Evolutionary conservation across 257 asterid species (phyloP).

Genomic region (Eustoma russellianum): DNA sequence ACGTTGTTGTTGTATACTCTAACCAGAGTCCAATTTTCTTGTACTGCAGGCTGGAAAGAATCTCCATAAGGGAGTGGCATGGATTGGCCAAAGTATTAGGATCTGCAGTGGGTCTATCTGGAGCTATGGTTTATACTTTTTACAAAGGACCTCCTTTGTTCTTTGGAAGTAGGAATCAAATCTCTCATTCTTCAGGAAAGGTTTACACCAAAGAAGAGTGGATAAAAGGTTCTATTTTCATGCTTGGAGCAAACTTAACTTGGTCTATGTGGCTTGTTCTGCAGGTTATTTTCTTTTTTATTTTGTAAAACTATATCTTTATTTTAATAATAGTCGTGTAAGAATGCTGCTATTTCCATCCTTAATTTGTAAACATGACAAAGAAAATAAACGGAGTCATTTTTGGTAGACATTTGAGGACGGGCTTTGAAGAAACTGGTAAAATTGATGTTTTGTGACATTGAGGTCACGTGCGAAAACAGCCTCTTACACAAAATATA

Average conservation of each 20-base stretch:
- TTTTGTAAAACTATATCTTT: background rate
- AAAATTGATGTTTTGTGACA: no score
- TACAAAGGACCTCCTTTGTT: constrained; percentile 47
- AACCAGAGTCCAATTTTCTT: no score
- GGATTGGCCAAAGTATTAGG: constrained; percentile 60
- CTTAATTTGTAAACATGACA: no score
- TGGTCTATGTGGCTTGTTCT: constrained; percentile 51
- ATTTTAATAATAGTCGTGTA: no score
- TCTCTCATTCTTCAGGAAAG: constrained; percentile 3
- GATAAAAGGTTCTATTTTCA: constrained; percentile 52
- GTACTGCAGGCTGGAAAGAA: constrained; percentile 36
- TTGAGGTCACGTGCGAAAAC: no score
- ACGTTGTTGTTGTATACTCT: no score
- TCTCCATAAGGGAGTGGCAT: constrained; percentile 27
- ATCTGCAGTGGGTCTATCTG: constrained; percentile 23
- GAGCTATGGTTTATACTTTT: constrained; percentile 50
- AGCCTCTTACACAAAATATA: no score
- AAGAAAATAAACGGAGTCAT: no score
- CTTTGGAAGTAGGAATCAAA: constrained; percentile 10
- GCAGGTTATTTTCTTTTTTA: constrained; percentile 32
- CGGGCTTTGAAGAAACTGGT: no score
- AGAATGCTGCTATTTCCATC: no score
- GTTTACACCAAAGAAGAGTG: constrained; percentile 30
- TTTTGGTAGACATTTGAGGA: no score
- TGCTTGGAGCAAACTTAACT: constrained; percentile 29